These are phyloP conservation scores for Exidia glandulosa DNA, from an alignment of 768 basidiomycete species.

Conservation along the genomic window DNA sequence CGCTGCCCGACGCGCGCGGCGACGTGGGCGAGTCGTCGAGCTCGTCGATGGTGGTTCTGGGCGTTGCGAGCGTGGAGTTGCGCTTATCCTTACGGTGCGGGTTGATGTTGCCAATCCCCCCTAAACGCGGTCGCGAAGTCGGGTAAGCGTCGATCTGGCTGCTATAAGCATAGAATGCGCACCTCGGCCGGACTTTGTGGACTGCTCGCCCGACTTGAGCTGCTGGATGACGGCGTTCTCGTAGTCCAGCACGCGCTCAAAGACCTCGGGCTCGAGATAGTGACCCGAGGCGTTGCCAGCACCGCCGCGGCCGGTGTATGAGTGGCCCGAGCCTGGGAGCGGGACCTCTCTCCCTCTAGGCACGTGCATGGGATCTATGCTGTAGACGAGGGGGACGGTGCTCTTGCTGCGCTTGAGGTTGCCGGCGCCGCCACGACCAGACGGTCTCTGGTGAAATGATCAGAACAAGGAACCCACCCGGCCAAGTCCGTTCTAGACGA, in stretches of 20 bases:
- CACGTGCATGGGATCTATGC: neutral
- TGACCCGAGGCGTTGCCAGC: neutral
- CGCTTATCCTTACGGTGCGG: neutral
- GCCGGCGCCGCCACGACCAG: neutral
- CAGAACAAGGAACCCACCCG: no score
- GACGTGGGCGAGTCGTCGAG: neutral
- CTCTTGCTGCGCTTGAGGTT: neutral
- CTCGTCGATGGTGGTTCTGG: neutral
- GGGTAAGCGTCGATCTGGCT: neutral
- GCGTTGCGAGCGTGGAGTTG: neutral
- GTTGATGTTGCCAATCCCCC: neutral
- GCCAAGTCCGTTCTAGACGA: no score
- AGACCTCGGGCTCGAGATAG: neutral
- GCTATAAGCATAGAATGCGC: neutral
- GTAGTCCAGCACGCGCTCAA: neutral
- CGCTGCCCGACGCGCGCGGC: neutral
- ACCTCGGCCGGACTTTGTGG: neutral
- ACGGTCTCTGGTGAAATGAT: no score
- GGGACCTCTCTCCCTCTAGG: neutral
- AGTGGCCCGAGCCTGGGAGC: neutral
- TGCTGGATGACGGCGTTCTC: neutral
- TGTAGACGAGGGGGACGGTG: neutral
- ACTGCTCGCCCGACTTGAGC: neutral
- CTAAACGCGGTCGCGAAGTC: neutral
- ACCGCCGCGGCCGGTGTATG: neutral